A percentile compares a stretch with the other conserved stretches of the same genome.
Conservation (phyloP, 495 filamentous ascomycete species). For the Xylaria sp. region DNA sequence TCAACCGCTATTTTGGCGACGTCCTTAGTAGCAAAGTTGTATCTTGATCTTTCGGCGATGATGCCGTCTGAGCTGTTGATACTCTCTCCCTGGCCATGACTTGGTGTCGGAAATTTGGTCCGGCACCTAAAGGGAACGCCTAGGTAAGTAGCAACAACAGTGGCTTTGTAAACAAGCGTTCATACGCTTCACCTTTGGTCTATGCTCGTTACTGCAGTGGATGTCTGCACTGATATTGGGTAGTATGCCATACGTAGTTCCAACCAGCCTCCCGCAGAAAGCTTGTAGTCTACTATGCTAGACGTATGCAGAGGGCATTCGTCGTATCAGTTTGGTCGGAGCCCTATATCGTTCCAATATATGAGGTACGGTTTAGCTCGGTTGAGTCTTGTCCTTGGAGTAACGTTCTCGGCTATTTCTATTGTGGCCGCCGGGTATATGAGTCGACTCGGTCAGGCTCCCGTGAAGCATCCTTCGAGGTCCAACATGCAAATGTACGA, state of each 20-base stretch:
- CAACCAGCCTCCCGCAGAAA: neutral
- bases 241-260: neutral
- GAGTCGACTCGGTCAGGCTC: neutral
- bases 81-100: neutral
- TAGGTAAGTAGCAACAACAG: neutral
- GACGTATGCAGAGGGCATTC: neutral
- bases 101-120: neutral
- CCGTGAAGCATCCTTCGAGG: neutral
- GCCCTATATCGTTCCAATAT: neutral
- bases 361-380: neutral
- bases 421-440: neutral
- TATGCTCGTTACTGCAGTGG: neutral
- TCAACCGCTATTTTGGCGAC: neutral
- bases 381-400: neutral
- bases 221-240: neutral
- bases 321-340: too few species aligned
- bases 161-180: neutral
- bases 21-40: neutral
- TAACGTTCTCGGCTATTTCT: neutral
- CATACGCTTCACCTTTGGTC: neutral
- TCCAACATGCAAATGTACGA: neutral
- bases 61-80: neutral
- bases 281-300: neutral
- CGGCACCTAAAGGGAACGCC: neutral
- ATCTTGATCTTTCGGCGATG: neutral